Evolutionary conservation across 2,329 filamentous ascomycete species (phyloP).

Genomic region (Pyrenophora seminiperda): DNA sequence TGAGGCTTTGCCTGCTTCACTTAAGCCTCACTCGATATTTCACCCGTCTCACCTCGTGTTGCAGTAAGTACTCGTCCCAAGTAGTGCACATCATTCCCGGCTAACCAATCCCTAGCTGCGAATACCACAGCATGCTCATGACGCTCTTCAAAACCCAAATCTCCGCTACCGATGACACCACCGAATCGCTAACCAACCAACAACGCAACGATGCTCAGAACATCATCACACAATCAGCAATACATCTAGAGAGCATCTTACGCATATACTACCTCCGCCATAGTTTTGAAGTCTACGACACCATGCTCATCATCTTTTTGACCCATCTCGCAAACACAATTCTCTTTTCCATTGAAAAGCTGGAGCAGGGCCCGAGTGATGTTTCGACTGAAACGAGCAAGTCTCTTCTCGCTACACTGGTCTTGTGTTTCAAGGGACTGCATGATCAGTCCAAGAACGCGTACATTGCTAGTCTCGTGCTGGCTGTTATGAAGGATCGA

Average conservation of each 20-base stretch:
- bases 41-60: constrained; percentile 17
- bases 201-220: not conserved
- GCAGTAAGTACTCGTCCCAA: constrained; percentile 11
- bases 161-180: not conserved
- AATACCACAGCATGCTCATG: constrained; percentile 5
- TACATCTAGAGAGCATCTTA: constrained; percentile 10
- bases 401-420: constrained; percentile 18
- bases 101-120: not conserved
- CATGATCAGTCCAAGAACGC: constrained; percentile 12
- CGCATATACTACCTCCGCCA: constrained; percentile 16
- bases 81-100: not conserved
- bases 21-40: constrained; percentile 10
- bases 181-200: not conserved
- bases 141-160: constrained; percentile 5
- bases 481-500: constrained; percentile 5
- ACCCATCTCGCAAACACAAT: constrained; percentile 13
- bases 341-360: constrained; percentile 3
- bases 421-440: constrained; percentile 15
- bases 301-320: constrained; percentile 10
- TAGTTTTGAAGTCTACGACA: constrained; percentile 13
- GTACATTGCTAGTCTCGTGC: constrained; percentile 6
- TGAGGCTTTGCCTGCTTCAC: constrained; percentile 3
- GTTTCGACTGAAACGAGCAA: constrained; percentile 4
- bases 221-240: not conserved
- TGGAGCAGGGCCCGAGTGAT: constrained; percentile 2